Conservation (phyloP, 176 grass and related monocot species). For the Elymus sibiricus region DNA sequence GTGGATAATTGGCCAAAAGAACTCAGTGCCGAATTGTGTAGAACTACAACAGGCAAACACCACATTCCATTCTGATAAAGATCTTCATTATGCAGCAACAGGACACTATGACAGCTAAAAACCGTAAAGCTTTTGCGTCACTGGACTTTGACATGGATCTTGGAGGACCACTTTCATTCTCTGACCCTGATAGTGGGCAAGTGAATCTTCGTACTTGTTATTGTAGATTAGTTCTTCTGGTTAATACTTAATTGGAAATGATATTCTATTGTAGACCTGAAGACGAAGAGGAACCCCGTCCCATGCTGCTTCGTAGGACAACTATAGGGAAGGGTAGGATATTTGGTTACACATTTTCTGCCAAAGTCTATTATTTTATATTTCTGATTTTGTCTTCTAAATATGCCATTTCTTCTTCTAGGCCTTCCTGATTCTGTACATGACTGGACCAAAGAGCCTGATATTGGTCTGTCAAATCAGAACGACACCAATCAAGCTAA, state of each 20-base stretch:
- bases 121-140: constrained; percentile 68
- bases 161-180: constrained; percentile 49
- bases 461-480: constrained; percentile 61
- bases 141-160: constrained; percentile 66
- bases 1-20: background rate
- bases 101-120: constrained; percentile 50
- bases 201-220: constrained; percentile 29
- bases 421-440: constrained; percentile 82
- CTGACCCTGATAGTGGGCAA: constrained; percentile 70
- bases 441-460: constrained; percentile 86
- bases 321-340: constrained; percentile 78
- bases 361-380: constrained; percentile 1
- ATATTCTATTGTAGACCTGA: constrained; percentile 59
- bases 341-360: constrained; percentile 19
- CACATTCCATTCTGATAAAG: constrained; percentile 26
- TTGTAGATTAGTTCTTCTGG: constrained; percentile 14
- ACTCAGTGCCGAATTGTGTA: background rate
- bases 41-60: background rate
- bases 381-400: constrained; percentile 2
- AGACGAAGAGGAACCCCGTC: constrained; percentile 74
- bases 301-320: constrained; percentile 48
- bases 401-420: constrained; percentile 36
- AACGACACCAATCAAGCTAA: constrained; percentile 49
- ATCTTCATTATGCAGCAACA: constrained; percentile 69
- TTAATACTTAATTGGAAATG: constrained; percentile 24